Conservation (phyloP, 2,329 filamentous ascomycete species). For the Monosporascus sp. region DNA sequence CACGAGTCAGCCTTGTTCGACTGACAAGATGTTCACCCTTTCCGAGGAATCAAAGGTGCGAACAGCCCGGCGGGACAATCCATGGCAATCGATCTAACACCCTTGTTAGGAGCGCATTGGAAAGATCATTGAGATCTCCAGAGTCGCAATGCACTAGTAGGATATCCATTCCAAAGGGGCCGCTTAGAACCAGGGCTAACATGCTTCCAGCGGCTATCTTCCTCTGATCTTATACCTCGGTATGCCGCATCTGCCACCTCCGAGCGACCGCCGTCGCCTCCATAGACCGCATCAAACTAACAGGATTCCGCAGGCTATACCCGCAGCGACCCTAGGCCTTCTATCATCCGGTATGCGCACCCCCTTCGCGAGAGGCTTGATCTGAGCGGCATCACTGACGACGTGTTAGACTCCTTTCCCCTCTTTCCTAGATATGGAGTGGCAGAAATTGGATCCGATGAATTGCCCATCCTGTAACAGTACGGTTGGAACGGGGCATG, state of each 20-base stretch:
- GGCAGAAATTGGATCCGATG: background rate
- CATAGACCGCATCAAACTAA: conserved; percentile 6
- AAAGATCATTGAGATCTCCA: conserved; percentile 90
- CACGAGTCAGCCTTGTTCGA: too few species aligned
- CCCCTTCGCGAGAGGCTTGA: background rate
- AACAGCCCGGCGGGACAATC: background rate
- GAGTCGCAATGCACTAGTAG: conserved; percentile 94
- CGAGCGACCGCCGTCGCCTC: background rate
- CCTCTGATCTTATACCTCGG: conserved; percentile 95
- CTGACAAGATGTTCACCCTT: conserved; percentile 55
- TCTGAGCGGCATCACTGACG: conserved; percentile 15
- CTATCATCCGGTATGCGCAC: conserved; percentile 50
- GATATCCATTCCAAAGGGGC: conserved; percentile 24
- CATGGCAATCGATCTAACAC: conserved; percentile 4
- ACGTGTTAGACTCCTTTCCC: conserved; percentile 51
- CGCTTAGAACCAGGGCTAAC: conserved; percentile 28
- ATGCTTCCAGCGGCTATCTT: conserved; percentile 71
- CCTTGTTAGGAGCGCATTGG: conserved; percentile 82
- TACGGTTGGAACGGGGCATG: conserved; percentile 2
- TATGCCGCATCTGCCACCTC: conserved; percentile 36
- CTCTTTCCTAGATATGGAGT: conserved; percentile 47
- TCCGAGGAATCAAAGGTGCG: conserved; percentile 96
- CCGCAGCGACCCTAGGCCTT: conserved; percentile 84
- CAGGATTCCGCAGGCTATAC: conserved; percentile 65
- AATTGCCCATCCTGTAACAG: conserved; percentile 10